Conservation (phyloP, 73 alveolate species). For the Effrenium voratum region DNA sequence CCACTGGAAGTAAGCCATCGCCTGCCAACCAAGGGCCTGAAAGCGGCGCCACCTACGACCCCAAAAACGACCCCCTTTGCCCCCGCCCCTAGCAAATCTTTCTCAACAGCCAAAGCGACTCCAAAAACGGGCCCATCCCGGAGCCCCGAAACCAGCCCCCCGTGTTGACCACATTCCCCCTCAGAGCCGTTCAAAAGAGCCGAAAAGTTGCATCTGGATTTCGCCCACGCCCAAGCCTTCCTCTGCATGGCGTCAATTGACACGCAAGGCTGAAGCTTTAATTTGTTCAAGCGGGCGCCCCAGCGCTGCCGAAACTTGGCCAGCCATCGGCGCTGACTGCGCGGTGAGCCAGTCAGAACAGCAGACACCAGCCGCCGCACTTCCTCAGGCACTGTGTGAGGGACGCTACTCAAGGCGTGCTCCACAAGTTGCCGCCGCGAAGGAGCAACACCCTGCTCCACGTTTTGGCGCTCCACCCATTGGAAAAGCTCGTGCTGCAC, state of each 20-base stretch:
- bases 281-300: not conserved
- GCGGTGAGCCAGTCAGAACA: not conserved
- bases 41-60: too few relatives aligned
- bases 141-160: not conserved
- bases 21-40: too few relatives aligned
- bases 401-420: not conserved
- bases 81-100: not conserved
- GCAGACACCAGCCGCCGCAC: not conserved
- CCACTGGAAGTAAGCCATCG: not conserved
- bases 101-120: too few relatives aligned
- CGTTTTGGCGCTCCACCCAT: not conserved
- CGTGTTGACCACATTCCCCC: not conserved
- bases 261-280: not conserved
- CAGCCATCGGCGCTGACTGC: not conserved
- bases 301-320: not conserved
- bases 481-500: not conserved
- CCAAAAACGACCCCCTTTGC: not conserved
- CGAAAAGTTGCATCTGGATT: too few relatives aligned
- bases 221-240: too few relatives aligned
- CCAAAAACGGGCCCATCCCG: not conserved
- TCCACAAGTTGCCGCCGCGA: not conserved
- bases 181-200: too few relatives aligned
- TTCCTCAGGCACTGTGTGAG: not conserved
- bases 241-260: not conserved
- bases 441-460: not conserved